These are phyloP conservation scores for Psilocybe sp. DNA, from an alignment of 768 basidiomycete genomes.

Conservation along the genomic window DNA sequence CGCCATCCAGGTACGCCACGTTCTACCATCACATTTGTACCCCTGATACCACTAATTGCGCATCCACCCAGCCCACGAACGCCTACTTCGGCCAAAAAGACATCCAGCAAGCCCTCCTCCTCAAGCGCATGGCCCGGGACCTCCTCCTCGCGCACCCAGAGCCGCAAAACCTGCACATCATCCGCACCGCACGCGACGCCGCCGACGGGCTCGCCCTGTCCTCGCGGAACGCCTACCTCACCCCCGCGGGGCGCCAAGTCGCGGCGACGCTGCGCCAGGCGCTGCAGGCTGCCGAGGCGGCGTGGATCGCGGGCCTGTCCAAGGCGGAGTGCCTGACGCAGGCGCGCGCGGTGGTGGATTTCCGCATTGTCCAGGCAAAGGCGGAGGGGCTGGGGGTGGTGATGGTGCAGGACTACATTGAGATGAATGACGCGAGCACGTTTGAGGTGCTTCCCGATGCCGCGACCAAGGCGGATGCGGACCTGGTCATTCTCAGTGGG, in stretches of 20 bases:
- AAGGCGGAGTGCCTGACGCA: slow-evolving; percentile 47
- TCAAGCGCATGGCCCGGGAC: slow-evolving; percentile 77
- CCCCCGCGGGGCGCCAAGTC: slow-evolving; percentile 53
- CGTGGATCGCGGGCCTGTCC: slow-evolving; percentile 51
- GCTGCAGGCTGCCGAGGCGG: slow-evolving; percentile 50
- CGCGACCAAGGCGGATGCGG: slow-evolving; percentile 23
- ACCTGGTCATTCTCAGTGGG: slow-evolving; percentile 73
- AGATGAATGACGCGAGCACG: slow-evolving; percentile 79
- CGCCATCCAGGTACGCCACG: slow-evolving; percentile 67
- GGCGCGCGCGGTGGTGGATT: slow-evolving; percentile 41
- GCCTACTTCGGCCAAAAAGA: slow-evolving; percentile 98
- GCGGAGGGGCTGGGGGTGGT: slow-evolving; percentile 39
- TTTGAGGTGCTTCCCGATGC: slow-evolving; percentile 58
- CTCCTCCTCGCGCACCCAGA: slow-evolving; percentile 78
- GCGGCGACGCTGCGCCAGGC: slow-evolving; percentile 74
- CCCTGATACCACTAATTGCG: neutral
- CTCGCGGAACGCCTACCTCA: slow-evolving; percentile 86
- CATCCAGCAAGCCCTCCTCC: slow-evolving; percentile 90
- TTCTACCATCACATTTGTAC: neutral
- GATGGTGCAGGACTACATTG: slow-evolving; percentile 78
- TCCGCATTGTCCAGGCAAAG: slow-evolving; percentile 24
- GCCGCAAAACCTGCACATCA: slow-evolving; percentile 73
- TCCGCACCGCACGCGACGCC: slow-evolving; percentile 77
- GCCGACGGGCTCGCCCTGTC: slow-evolving; percentile 77
- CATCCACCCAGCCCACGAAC: slow-evolving; percentile 68